Evolutionary conservation across 1,139 yeast genomes (phyloP).

Genomic region (Yamadazyma diddensiae): DNA sequence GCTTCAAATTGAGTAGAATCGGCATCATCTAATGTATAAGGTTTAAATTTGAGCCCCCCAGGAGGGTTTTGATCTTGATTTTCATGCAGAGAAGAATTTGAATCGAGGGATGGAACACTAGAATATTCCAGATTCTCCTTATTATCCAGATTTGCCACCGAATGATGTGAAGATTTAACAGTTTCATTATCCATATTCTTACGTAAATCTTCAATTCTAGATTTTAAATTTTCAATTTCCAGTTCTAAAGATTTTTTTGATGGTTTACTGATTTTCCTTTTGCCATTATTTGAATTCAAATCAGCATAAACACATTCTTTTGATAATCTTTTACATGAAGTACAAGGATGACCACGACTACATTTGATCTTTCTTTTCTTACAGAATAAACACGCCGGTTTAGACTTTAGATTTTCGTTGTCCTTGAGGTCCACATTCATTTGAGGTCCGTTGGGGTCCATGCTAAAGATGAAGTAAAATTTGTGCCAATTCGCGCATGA

Average conservation of each 20-base stretch:
- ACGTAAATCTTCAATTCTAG: constrained; percentile 4
- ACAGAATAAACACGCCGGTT: constrained; percentile 33
- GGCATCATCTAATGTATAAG: constrained; percentile 7
- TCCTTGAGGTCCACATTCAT: background rate
- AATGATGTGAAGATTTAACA: background rate
- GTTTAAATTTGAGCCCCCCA: background rate
- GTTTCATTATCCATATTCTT: background rate
- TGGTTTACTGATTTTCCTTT: constrained; percentile 5
- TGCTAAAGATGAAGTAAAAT: background rate
- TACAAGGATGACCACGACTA: constrained; percentile 28
- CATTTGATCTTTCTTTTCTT: constrained; percentile 40
- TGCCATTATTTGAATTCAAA: constrained; percentile 7
- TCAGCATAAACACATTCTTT: constrained; percentile 14
- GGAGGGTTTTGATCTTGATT: background rate
- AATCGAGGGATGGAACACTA: too few species aligned
- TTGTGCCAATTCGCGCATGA: background rate
- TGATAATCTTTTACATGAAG: constrained; percentile 24
- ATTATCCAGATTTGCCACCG: background rate
- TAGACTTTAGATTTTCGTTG: too few species aligned
- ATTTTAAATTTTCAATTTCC: constrained; percentile 11
- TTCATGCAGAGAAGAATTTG: too few species aligned
- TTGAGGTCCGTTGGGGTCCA: background rate
- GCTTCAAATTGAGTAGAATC: constrained; percentile 3
- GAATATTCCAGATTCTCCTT: too few species aligned
- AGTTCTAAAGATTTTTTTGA: constrained; percentile 9